These are phyloP conservation scores for Kingdonia uniflora DNA, from an alignment of 164 flowering plant species.

Conservation along the genomic window DNA sequence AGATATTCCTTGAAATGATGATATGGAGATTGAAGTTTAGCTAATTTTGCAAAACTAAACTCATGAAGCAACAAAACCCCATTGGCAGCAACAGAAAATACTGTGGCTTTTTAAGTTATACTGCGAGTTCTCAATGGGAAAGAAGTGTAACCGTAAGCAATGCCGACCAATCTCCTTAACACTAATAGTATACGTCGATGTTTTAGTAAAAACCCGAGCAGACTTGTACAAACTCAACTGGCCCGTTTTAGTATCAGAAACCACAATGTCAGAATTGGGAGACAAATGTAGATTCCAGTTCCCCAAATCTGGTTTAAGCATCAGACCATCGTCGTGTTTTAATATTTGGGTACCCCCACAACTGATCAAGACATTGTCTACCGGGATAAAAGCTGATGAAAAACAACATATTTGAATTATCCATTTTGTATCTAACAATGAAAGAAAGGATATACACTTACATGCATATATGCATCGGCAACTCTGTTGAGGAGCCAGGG, in stretches of 20 bases:
- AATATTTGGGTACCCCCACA: slow-evolving; percentile 25
- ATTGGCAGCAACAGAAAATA: slow-evolving; percentile 28
- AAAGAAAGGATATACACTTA: not conserved
- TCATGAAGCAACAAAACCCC: slow-evolving; percentile 23
- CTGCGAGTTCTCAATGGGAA: slow-evolving; percentile 17
- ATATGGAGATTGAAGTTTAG: not conserved
- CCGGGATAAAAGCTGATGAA: slow-evolving; percentile 20
- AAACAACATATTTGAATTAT: slow-evolving; percentile 1
- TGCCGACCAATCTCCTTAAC: slow-evolving; percentile 27
- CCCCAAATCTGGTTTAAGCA: slow-evolving; percentile 26
- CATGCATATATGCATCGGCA: too few species aligned
- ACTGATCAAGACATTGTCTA: slow-evolving; percentile 22
- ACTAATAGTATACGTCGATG: slow-evolving; percentile 20
- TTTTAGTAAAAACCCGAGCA: slow-evolving; percentile 26
- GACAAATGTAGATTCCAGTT: slow-evolving; percentile 16
- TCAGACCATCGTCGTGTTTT: slow-evolving; percentile 21
- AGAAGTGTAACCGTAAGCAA: slow-evolving; percentile 39
- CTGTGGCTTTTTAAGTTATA: slow-evolving; percentile 26
- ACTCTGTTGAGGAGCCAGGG: not conserved
- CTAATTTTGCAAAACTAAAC: slow-evolving; percentile 21
- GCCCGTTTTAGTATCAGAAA: slow-evolving; percentile 7
- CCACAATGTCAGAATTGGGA: slow-evolving; percentile 19
- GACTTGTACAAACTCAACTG: slow-evolving; percentile 16
- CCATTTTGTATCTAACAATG: slow-evolving; percentile 12
- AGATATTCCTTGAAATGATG: slow-evolving; percentile 32